phyloP scores from a whole-genome alignment of 192 early-diverging fungal genomes.

The Allomyces macrogynus region DNA sequence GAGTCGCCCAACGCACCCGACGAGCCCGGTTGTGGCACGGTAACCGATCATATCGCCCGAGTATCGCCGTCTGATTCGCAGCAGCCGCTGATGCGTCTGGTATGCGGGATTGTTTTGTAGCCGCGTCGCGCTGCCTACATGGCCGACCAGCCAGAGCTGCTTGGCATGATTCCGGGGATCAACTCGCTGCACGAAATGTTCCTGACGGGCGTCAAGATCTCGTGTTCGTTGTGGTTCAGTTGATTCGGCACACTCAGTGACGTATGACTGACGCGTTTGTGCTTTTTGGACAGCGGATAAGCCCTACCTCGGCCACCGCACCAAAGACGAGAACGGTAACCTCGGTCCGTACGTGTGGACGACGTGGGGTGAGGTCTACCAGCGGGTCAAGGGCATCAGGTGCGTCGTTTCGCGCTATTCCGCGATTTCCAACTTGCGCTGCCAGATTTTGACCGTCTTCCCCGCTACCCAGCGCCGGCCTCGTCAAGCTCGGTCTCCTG shows the following conservation, averaged over 20 bases:
- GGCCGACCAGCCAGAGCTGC: neutral
- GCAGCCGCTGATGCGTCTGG: no score
- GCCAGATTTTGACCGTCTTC: neutral
- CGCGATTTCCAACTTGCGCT: neutral
- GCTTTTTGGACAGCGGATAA: slow-evolving; percentile 9
- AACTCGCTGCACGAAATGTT: slow-evolving; percentile 61
- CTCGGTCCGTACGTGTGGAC: slow-evolving; percentile 47
- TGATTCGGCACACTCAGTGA: no score
- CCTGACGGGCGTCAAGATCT: slow-evolving; percentile 36
- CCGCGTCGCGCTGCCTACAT: neutral
- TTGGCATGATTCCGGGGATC: slow-evolving; percentile 8
- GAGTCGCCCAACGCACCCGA: neutral
- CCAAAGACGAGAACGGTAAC: slow-evolving; percentile 26
- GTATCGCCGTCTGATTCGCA: no score
- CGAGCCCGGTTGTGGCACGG: neutral
- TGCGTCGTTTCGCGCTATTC: slow-evolving; percentile 8
- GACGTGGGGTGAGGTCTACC: slow-evolving; percentile 32
- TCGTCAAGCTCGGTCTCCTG: slow-evolving; percentile 17
- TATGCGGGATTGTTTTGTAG: no score
- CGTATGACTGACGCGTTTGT: no score
- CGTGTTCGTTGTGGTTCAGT: slow-evolving; percentile 17
- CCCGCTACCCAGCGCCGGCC: slow-evolving; percentile 4
- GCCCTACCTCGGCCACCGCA: slow-evolving; percentile 42
- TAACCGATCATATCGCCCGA: no score
- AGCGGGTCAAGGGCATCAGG: slow-evolving; percentile 37